Conservation (phyloP, 345 rosid species). For the Hibiscus syriacus region DNA sequence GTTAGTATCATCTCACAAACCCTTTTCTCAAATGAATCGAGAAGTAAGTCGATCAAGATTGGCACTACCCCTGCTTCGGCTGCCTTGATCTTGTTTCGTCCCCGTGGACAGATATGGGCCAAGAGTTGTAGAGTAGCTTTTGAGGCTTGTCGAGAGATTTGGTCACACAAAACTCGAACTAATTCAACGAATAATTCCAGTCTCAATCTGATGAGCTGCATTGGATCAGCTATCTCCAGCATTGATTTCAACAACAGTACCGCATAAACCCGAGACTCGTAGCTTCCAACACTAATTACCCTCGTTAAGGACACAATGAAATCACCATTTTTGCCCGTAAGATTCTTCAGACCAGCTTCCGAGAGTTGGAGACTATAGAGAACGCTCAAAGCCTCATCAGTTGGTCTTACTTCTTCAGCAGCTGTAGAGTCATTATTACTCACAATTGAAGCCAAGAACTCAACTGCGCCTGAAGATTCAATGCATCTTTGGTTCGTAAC, state of each 20-base stretch:
- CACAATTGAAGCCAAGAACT: constrained; percentile 47
- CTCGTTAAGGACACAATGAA: constrained; percentile 43
- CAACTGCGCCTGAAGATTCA: constrained; percentile 65
- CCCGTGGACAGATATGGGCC: constrained; percentile 46
- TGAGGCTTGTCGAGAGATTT: constrained; percentile 51
- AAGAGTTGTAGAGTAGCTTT: constrained; percentile 54
- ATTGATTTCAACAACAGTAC: constrained; percentile 35
- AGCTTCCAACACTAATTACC: no score
- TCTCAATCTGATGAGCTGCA: constrained; percentile 29
- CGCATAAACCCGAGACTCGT: no score
- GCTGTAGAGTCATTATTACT: neutral
- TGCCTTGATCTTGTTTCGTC: constrained; percentile 64
- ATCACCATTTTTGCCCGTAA: constrained; percentile 34
- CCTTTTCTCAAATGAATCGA: constrained; percentile 47
- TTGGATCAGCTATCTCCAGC: constrained; percentile 52
- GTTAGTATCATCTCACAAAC: constrained; percentile 42
- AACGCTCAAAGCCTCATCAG: constrained; percentile 58
- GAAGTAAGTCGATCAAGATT: constrained; percentile 53
- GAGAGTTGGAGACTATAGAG: constrained; percentile 57
- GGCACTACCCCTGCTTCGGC: constrained; percentile 53
- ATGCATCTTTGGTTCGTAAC: constrained; percentile 50
- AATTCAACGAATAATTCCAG: constrained; percentile 39
- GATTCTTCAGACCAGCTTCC: constrained; percentile 50
- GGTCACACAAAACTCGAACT: constrained; percentile 41
- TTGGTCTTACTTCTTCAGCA: no score